phyloP scores from a whole-genome alignment of 176 grass and related monocot genomes.

The bread wheat (Triticum aestivum) region IWGSC_CS_RefSeq_v2.1 NC_057805.1:450398177-450398676 shows the following conservation, averaged over 20 bases:
- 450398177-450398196: slow-evolving; percentile 66
- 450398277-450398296: slow-evolving; percentile 19
- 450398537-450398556: slow-evolving; percentile 88
- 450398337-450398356: slow-evolving; percentile 90
- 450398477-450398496: slow-evolving; percentile 61
- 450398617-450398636: slow-evolving; percentile 71
- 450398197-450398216: slow-evolving; percentile 75
- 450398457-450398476: neutral
- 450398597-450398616: slow-evolving; percentile 97
- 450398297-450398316: slow-evolving; percentile 17
- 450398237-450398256: slow-evolving; percentile 65
- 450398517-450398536: slow-evolving; percentile 89
- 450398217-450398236: slow-evolving; percentile 47
- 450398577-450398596: slow-evolving; percentile 98
- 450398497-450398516: slow-evolving; percentile 95
- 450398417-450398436: slow-evolving; percentile 12
- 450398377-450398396: slow-evolving; percentile 56
- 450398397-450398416: neutral
- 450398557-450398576: slow-evolving; percentile 93
- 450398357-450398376: slow-evolving; percentile 81
- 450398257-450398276: slow-evolving; percentile 24
- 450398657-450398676: neutral
- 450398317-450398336: slow-evolving; percentile 59
- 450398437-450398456: neutral
- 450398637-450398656: slow-evolving; percentile 9